Evolutionary conservation across 768 basidiomycete genomes (phyloP).

Genomic region (Agrocybe pediades): DNA sequence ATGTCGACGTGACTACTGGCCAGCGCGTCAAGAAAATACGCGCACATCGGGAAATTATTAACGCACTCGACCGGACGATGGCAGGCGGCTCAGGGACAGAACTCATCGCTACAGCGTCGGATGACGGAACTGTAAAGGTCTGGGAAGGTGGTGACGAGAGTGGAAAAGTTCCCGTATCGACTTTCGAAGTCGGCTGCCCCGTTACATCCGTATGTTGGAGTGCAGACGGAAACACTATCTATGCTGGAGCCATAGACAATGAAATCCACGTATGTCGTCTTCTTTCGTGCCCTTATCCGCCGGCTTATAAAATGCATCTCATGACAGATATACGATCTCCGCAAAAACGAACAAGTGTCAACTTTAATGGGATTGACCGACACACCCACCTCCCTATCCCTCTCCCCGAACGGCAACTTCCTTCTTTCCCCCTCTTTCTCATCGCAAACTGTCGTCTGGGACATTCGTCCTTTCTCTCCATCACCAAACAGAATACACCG

Average conservation of each 20-base stretch:
- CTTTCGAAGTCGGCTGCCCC: slow-evolving; percentile 85
- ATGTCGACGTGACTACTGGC: slow-evolving; percentile 83
- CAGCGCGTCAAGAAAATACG: slow-evolving; percentile 79
- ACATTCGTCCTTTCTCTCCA: slow-evolving; percentile 92
- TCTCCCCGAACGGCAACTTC: slow-evolving; percentile 87
- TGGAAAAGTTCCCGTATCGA: slow-evolving; percentile 70
- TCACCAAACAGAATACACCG: slow-evolving; percentile 82
- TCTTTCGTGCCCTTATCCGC: not conserved
- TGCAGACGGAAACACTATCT: slow-evolving; percentile 86
- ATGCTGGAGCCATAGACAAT: slow-evolving; percentile 93
- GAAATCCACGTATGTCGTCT: slow-evolving; percentile 81
- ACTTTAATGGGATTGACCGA: slow-evolving; percentile 85
- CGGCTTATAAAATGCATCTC: not conserved
- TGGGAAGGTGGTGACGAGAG: slow-evolving; percentile 89
- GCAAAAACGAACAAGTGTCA: slow-evolving; percentile 82
- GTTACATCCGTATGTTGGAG: slow-evolving; percentile 93
- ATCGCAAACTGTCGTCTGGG: slow-evolving; percentile 86
- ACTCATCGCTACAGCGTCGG: slow-evolving; percentile 83
- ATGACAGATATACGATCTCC: slow-evolving; percentile 81
- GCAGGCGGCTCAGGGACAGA: slow-evolving; percentile 84
- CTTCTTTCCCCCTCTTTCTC: slow-evolving; percentile 92
- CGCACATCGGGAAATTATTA: slow-evolving; percentile 91
- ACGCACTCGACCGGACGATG: slow-evolving; percentile 83
- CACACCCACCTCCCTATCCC: slow-evolving; percentile 89
- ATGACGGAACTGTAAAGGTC: slow-evolving; percentile 89